Evolutionary conservation across 345 rosid genomes (phyloP), one percentile per base, ranked within the genome.

Genomic region (Clausena lansium): DNA sequence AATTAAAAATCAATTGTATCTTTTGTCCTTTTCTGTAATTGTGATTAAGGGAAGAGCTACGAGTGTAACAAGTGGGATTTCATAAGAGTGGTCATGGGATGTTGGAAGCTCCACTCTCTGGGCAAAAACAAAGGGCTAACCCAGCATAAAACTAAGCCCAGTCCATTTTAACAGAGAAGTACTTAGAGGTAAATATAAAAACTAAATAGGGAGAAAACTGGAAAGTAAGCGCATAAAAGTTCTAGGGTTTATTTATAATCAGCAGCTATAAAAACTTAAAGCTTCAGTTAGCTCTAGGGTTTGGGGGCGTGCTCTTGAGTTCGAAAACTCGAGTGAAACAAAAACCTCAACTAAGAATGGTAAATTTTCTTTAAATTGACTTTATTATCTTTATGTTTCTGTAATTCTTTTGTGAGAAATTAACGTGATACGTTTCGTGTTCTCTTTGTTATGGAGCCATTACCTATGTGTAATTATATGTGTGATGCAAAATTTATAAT

Each of bases 171-270:
- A 3, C 6, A 1, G n/a, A 33, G 33, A 6, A 20, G 64, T 17
- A 30, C 77, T 35, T 5, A 61, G 22, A 45, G 39, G 41, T 45
- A 61, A 74, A 54, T 28, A 27, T 4, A 28, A 8, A 10, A 20
- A 2, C 0, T 2, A 0, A 5, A 3, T 0, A 13, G 47, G 77
- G 70, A 4, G 2, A 74, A 74, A 74, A 63, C 24, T 6, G 77
- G 70, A 41, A 74, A 62, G 20, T 28, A 0, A 6, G 14, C 20
- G 1, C 61, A 41, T 2, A 9, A 47, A 28, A 28, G 2, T 45
- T 47, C 61, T 74, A 74, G 70, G 77, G 33, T 62, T 74, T 74
- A 30, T 62, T 74, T 32, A 30, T 30, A 20, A 30, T 28, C 25
- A 19, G 77, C 69, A 19, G 4, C 33, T 62, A 30, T 59, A 73